These are phyloP conservation scores for Corymbia calophylla DNA, from an alignment of 441 rosid genomes.

Conservation along the genomic window DNA sequence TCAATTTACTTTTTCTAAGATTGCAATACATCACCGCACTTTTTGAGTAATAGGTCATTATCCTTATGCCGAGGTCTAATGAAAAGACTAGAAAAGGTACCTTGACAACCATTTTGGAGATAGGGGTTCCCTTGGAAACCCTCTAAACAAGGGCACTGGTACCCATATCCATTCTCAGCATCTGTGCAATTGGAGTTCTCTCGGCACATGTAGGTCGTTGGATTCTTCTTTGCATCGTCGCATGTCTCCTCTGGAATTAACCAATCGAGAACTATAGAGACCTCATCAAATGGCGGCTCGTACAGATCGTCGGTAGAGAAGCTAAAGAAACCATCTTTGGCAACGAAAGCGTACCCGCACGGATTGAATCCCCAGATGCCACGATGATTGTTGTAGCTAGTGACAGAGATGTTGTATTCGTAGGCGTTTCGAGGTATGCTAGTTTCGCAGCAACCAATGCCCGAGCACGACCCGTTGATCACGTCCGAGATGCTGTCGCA, in stretches of 20 bases:
- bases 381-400: accelerated
- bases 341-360: constrained; percentile 9
- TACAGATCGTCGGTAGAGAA: constrained; percentile 1
- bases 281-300: neutral
- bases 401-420: neutral
- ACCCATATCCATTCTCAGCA: neutral
- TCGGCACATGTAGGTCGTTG: constrained; percentile 2
- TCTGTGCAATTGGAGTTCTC: constrained; percentile 3
- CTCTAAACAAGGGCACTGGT: constrained; percentile 12
- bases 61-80: neutral
- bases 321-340: neutral
- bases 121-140: constrained; percentile 42
- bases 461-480: neutral
- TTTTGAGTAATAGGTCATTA: accelerated
- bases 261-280: constrained; percentile 17
- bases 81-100: neutral
- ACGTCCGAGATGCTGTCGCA: neutral
- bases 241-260: neutral
- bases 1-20: accelerated
- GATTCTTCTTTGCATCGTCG: neutral
- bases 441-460: constrained; percentile 9
- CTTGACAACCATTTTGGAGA: constrained; percentile 20
- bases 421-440: neutral
- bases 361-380: neutral
- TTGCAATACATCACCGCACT: accelerated